A percentile compares a stretch with the other conserved stretches of the same genome.
Evolutionary conservation across 441 rosid species (phyloP).

Genomic region (Croton setiger): DNA sequence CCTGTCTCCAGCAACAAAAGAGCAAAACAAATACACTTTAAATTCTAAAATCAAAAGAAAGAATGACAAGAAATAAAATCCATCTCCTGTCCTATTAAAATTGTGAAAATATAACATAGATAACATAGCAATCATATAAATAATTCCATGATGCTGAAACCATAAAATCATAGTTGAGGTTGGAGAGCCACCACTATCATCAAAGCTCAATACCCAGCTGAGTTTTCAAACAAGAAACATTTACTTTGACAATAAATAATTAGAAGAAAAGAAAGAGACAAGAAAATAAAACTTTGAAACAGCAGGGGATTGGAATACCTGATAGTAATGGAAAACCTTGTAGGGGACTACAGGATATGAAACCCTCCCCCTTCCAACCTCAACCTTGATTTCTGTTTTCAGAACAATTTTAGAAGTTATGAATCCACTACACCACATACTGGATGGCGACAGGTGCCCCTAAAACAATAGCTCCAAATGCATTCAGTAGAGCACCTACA

Average conservation of each 20-base stretch:
- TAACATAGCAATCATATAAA: not conserved
- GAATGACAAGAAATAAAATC: not conserved
- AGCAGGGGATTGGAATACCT: conserved; percentile 6
- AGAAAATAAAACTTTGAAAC: not conserved
- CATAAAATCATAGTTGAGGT: conserved; percentile 25
- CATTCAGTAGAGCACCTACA: conserved; percentile 68
- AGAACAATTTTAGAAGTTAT: conserved; percentile 11
- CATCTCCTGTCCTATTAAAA: not conserved
- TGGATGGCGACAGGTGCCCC: conserved; percentile 77
- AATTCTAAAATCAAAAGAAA: conserved; percentile 1
- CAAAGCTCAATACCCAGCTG: conserved; percentile 1
- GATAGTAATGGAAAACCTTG: conserved; percentile 8
- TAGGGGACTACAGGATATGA: not conserved
- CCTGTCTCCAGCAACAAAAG: conserved; percentile 33
- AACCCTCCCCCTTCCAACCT: conserved; percentile 17
- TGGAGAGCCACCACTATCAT: conserved; percentile 17
- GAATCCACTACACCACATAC: conserved; percentile 42
- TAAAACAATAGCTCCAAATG: conserved; percentile 71
- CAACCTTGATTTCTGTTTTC: conserved; percentile 21
- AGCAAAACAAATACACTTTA: conserved; percentile 11
- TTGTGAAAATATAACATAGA: not conserved
- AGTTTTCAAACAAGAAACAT: not conserved
- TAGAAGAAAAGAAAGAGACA: not conserved
- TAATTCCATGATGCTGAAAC: conserved; percentile 21
- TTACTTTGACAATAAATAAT: not conserved